Percentiles rank a stretch among this genome's conserved stretches.
Evolutionary conservation across 2,329 filamentous ascomycete genomes (phyloP).

Genomic region (Fusarium miscanthi): DNA sequence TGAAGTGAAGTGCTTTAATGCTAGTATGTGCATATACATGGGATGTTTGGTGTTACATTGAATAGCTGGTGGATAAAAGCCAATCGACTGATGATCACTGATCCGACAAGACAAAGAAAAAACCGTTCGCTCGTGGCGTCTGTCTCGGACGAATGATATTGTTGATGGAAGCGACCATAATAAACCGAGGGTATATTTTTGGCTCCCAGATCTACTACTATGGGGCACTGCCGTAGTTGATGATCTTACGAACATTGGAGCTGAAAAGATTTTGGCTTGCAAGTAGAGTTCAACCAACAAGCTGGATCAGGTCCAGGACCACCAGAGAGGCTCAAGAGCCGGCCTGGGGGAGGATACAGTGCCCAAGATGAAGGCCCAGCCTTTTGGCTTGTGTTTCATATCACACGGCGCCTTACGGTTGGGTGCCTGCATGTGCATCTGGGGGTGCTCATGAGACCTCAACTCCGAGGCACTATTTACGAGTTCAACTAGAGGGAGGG

Average conservation of each 20-base stretch:
- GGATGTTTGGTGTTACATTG: slow-evolving; percentile 16
- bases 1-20: slow-evolving; percentile 21
- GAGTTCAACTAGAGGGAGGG: slow-evolving; percentile 23
- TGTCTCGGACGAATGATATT: slow-evolving; percentile 37
- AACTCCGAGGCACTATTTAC: slow-evolving; percentile 32
- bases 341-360: neutral
- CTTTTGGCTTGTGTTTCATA: slow-evolving; percentile 8
- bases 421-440: slow-evolving; percentile 39
- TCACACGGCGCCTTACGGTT: slow-evolving; percentile 6
- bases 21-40: neutral
- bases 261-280: slow-evolving; percentile 19
- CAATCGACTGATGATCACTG: slow-evolving; percentile 25
- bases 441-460: slow-evolving; percentile 40
- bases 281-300: neutral
- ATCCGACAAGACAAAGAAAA: slow-evolving; percentile 20
- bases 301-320: slow-evolving; percentile 16
- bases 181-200: slow-evolving; percentile 11
- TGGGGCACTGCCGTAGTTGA: slow-evolving; percentile 12
- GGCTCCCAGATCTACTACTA: slow-evolving; percentile 16
- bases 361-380: slow-evolving; percentile 1
- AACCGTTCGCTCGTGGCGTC: slow-evolving; percentile 35
- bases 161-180: slow-evolving; percentile 22
- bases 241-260: slow-evolving; percentile 4
- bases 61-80: neutral
- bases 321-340: slow-evolving; percentile 7